These are phyloP conservation scores for Panaeolus cyanescens DNA, from an alignment of 768 basidiomycete species.

Conservation along the genomic window DNA sequence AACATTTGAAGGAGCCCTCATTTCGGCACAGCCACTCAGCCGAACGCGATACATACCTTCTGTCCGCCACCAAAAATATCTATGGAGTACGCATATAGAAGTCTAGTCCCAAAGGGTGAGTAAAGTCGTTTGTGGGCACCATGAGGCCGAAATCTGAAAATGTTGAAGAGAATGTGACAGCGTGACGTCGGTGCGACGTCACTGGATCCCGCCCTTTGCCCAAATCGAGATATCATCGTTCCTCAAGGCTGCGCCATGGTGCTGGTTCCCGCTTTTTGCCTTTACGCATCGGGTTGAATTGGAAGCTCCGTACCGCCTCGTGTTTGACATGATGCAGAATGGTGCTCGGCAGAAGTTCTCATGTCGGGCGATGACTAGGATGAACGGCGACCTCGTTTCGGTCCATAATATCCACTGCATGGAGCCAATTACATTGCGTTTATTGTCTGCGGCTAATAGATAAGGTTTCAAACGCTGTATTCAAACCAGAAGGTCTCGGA, in stretches of 20 bases:
- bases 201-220: not conserved
- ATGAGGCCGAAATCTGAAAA: no score
- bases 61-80: no score
- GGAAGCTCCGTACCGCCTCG: not conserved
- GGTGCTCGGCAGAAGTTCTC: not conserved
- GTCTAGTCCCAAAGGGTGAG: no score
- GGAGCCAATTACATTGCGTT: no score
- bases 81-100: not conserved
- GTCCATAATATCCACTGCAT: not conserved
- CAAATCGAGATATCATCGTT: not conserved
- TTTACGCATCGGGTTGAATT: not conserved
- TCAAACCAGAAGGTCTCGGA: no score
- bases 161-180: not conserved
- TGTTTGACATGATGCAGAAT: not conserved
- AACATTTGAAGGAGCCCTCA: no score
- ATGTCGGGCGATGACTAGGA: not conserved
- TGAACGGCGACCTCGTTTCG: not conserved
- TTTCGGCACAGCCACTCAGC: no score
- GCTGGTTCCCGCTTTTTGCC: not conserved
- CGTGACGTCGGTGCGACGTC: slow-evolving; percentile 1
- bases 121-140: no score
- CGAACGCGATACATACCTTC: no score
- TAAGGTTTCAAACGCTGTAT: no score
- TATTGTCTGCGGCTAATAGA: no score
- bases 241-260: not conserved